Conservation (phyloP, 305 asterid genomes). For the Fraxinus sp. region DNA sequence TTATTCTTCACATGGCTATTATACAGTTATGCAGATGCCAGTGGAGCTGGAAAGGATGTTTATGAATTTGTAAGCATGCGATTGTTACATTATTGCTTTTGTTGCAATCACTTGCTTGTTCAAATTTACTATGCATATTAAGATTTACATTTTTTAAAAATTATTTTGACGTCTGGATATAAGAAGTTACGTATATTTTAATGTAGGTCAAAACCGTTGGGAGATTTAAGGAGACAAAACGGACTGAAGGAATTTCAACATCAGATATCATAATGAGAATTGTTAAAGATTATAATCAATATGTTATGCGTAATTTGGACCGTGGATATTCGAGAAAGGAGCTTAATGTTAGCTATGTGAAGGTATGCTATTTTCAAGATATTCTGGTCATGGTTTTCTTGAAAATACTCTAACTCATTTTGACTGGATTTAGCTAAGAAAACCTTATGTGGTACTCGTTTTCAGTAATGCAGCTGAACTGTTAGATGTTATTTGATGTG, state of each 20-base stretch:
- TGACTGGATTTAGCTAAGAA: background rate
- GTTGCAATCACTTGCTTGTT: background rate
- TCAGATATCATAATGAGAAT: slow-evolving; percentile 73
- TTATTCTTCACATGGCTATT: background rate
- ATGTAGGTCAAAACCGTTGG: slow-evolving; percentile 13
- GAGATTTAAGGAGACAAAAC: slow-evolving; percentile 35
- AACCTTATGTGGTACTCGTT: background rate
- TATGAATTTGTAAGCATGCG: slow-evolving; percentile 6
- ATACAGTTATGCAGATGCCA: slow-evolving; percentile 50
- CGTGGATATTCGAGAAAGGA: slow-evolving; percentile 74
- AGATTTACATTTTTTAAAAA: background rate
- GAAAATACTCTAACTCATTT: background rate
- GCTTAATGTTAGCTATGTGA: slow-evolving; percentile 64
- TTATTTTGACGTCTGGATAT: background rate
- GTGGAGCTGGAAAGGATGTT: slow-evolving; percentile 16
- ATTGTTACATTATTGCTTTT: background rate
- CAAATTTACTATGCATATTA: background rate
- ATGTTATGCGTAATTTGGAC: slow-evolving; percentile 72
- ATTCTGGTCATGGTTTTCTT: background rate
- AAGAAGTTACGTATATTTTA: background rate
- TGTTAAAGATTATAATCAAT: slow-evolving; percentile 64
- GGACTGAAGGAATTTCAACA: slow-evolving; percentile 68
- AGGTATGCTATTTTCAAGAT: slow-evolving; percentile 32
- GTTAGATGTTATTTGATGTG: background rate
- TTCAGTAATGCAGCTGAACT: background rate